phyloP scores from a whole-genome alignment of 2,329 filamentous ascomycete species.

The Raffaelea arxii region DNA sequence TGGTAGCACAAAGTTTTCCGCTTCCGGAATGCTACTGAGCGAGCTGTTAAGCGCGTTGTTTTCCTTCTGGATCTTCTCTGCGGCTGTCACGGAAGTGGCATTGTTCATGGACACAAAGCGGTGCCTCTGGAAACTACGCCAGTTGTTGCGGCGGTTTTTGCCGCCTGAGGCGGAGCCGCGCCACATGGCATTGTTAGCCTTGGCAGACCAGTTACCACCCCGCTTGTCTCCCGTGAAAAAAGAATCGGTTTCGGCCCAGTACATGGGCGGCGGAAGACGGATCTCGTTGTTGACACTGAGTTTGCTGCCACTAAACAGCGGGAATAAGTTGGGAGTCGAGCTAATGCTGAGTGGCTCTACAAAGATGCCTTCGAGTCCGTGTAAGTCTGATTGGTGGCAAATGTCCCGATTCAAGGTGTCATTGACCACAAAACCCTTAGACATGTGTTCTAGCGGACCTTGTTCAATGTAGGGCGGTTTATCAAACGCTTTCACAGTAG shows the following conservation, averaged over 20 bases:
- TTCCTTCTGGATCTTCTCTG: constrained; percentile 36
- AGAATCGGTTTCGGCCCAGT: constrained; percentile 53
- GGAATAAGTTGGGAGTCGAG: constrained; percentile 48
- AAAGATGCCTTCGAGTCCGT: constrained; percentile 54
- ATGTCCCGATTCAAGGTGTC: constrained; percentile 51
- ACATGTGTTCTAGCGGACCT: constrained; percentile 37
- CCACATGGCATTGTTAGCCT: constrained; percentile 47
- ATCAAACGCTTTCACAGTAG: constrained; percentile 33
- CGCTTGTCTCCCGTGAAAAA: constrained; percentile 48
- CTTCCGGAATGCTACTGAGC: no score
- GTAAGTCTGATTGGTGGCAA: constrained; percentile 56
- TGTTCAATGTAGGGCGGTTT: constrained; percentile 35
- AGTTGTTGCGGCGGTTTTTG: constrained; percentile 48
- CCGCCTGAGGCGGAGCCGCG: constrained; percentile 60
- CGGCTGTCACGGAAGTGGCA: constrained; percentile 42
- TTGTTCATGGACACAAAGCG: constrained; percentile 69
- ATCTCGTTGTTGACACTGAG: constrained; percentile 62
- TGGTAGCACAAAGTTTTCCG: constrained; percentile 45
- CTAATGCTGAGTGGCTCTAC: constrained; percentile 49
- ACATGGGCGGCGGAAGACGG: constrained; percentile 59
- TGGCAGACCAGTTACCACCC: constrained; percentile 48
- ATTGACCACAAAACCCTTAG: constrained; percentile 51
- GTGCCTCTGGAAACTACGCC: constrained; percentile 65
- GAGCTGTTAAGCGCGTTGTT: no score
- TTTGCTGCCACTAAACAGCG: constrained; percentile 61